Conservation (phyloP, 2,329 filamentous ascomycete species). For the Ustilaginoidea virens region DNA sequence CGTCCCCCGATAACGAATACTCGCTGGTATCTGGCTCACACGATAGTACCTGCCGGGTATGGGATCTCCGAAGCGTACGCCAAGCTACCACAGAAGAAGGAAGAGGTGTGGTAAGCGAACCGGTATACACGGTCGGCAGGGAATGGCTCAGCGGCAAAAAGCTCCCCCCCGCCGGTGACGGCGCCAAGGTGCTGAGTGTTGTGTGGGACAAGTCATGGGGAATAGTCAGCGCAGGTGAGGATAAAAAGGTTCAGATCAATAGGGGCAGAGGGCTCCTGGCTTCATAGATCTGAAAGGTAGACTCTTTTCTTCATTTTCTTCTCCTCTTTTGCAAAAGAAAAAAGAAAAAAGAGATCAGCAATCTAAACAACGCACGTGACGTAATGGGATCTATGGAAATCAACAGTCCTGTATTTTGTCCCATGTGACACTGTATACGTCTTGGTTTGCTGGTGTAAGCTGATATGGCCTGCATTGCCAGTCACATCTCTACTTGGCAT, state of each 20-base stretch:
- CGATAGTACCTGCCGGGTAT: slow-evolving; percentile 84
- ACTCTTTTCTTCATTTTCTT: too few species aligned
- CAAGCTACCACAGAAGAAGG: slow-evolving; percentile 43
- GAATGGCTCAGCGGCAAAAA: slow-evolving; percentile 54
- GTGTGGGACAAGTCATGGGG: slow-evolving; percentile 76
- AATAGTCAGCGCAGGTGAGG: slow-evolving; percentile 83
- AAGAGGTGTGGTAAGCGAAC: slow-evolving; percentile 50
- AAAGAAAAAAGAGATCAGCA: too few species aligned
- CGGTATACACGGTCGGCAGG: slow-evolving; percentile 60
- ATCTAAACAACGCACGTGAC: too few species aligned
- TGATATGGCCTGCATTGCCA: too few species aligned
- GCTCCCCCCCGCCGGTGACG: slow-evolving; percentile 57
- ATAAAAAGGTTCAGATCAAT: slow-evolving; percentile 90
- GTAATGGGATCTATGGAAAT: too few species aligned
- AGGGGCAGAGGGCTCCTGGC: slow-evolving; percentile 39
- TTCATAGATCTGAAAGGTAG: slow-evolving; percentile 13
- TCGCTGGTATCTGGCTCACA: slow-evolving; percentile 80
- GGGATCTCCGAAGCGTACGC: slow-evolving; percentile 70
- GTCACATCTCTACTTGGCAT: too few species aligned
- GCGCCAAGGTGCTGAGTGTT: slow-evolving; percentile 80
- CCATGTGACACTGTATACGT: too few species aligned
- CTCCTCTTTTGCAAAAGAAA: too few species aligned
- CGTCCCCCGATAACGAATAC: slow-evolving; percentile 52
- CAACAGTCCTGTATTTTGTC: too few species aligned
- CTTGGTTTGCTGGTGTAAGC: too few species aligned